phyloP scores from a whole-genome alignment of 2,329 filamentous ascomycete species.

The Sporothrix pallida region DNA sequence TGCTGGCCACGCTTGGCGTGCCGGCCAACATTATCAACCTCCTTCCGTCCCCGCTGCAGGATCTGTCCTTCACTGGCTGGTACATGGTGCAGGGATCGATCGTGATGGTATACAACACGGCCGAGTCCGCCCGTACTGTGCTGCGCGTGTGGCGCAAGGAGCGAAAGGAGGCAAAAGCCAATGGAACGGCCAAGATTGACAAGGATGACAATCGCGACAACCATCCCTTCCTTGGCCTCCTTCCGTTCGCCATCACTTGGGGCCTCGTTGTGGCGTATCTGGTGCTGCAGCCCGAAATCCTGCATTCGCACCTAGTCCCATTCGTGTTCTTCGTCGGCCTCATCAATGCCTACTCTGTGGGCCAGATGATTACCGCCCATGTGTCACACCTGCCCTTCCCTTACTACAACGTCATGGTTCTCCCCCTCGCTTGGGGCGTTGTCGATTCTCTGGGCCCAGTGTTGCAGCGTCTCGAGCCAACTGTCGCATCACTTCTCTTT shows the following conservation, averaged over 20 bases:
- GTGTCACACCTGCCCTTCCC: constrained; percentile 87
- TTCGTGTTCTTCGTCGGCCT: constrained; percentile 89
- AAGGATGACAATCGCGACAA: constrained; percentile 60
- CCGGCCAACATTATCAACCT: constrained; percentile 68
- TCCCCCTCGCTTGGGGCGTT: constrained; percentile 79
- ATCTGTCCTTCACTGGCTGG: constrained; percentile 87
- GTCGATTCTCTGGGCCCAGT: constrained; percentile 78
- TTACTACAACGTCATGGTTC: constrained; percentile 82
- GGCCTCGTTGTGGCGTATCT: constrained; percentile 77
- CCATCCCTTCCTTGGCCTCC: constrained; percentile 78
- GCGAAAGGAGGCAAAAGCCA: constrained; percentile 44
- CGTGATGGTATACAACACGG: constrained; percentile 83
- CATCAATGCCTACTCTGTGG: constrained; percentile 92
- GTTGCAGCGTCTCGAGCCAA: constrained; percentile 57
- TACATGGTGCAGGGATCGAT: constrained; percentile 86
- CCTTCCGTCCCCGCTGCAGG: constrained; percentile 73
- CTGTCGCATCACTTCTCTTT: constrained; percentile 30
- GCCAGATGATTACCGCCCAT: constrained; percentile 94
- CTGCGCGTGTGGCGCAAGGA: constrained; percentile 71
- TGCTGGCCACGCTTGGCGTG: constrained; percentile 75
- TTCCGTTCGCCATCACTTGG: constrained; percentile 83
- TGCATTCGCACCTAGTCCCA: constrained; percentile 82
- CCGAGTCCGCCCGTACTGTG: constrained; percentile 81
- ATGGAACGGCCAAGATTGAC: constrained; percentile 24
- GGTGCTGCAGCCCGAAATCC: constrained; percentile 81